These are phyloP conservation scores for Hsuehochloa calcarea DNA, from an alignment of 176 grass and related monocot genomes.

Conservation along the genomic window DNA sequence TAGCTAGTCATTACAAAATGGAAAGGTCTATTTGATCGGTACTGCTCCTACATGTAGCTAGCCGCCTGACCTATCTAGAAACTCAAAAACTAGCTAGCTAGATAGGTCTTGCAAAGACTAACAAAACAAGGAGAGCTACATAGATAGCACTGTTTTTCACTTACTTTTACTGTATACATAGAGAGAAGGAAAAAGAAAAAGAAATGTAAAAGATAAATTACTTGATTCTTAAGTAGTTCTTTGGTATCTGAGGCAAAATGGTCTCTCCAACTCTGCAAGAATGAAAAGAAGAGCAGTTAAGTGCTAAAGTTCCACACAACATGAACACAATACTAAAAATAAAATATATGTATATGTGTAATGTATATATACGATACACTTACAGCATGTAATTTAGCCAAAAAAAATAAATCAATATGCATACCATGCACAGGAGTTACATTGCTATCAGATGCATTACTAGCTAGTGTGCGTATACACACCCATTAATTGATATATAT, in stretches of 20 bases:
- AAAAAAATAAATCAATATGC: not conserved
- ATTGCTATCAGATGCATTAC: slow-evolving; percentile 14
- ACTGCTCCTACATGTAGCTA: slow-evolving; percentile 16
- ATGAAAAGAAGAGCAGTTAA: slow-evolving; percentile 25
- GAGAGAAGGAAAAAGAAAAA: not conserved
- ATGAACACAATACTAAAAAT: not conserved
- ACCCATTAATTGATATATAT: not conserved
- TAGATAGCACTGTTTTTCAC: not conserved
- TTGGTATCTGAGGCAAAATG: slow-evolving; percentile 90
- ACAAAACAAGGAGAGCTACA: slow-evolving; percentile 11
- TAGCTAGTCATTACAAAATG: not conserved
- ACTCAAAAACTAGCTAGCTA: not conserved
- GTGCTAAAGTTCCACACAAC: not conserved
- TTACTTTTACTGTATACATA: not conserved
- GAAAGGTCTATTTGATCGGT: slow-evolving; percentile 20
- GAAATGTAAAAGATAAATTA: slow-evolving; percentile 32
- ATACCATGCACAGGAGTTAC: not conserved
- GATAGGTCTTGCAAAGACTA: slow-evolving; percentile 7
- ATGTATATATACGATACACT: not conserved
- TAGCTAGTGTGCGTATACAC: not conserved
- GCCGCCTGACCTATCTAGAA: not conserved
- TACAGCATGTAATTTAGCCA: not conserved
- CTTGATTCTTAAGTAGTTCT: slow-evolving; percentile 97
- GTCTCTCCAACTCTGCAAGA: slow-evolving; percentile 63
- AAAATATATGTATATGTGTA: too few species aligned